Conservation (phyloP, 345 rosid genomes). For the Salix koriyanagi region DNA sequence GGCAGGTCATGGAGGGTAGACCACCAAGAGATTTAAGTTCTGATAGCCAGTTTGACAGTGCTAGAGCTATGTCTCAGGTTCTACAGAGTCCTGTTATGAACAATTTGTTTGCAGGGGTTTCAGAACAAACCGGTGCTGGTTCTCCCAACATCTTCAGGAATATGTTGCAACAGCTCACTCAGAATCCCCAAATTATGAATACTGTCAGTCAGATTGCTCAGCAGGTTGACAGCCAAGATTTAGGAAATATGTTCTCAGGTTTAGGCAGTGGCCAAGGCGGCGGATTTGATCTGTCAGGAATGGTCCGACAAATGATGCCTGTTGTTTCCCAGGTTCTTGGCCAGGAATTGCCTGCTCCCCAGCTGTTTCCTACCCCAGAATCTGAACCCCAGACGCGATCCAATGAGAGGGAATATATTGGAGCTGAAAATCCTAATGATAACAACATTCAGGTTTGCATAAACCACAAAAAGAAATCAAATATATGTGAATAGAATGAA, state of each 20-base stretch:
- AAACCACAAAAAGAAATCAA: neutral
- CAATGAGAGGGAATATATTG: constrained; percentile 20
- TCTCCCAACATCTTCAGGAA: constrained; percentile 75
- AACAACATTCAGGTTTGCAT: constrained; percentile 45
- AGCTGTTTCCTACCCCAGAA: constrained; percentile 20
- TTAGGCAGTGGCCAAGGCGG: constrained; percentile 53
- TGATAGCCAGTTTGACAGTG: constrained; percentile 43
- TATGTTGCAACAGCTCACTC: constrained; percentile 81
- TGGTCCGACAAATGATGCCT: constrained; percentile 97
- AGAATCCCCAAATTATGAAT: constrained; percentile 78
- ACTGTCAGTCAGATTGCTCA: constrained; percentile 82
- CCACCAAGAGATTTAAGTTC: constrained; percentile 34
- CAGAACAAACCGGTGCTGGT: constrained; percentile 71
- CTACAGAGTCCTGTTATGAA: constrained; percentile 60
- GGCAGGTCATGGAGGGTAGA: constrained; percentile 19
- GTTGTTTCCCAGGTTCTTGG: constrained; percentile 77
- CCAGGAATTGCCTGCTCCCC: constrained; percentile 23
- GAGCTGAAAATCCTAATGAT: constrained; percentile 25
- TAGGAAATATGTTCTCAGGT: constrained; percentile 70
- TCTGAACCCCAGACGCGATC: constrained; percentile 29
- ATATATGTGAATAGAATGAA: neutral
- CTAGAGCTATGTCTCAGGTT: constrained; percentile 64
- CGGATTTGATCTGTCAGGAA: constrained; percentile 67
- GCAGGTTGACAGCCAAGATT: constrained; percentile 71
- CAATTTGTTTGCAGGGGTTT: constrained; percentile 64